phyloP scores from a whole-genome alignment of 2,329 filamentous ascomycete species.

The Aspergillus proliferans region DNA sequence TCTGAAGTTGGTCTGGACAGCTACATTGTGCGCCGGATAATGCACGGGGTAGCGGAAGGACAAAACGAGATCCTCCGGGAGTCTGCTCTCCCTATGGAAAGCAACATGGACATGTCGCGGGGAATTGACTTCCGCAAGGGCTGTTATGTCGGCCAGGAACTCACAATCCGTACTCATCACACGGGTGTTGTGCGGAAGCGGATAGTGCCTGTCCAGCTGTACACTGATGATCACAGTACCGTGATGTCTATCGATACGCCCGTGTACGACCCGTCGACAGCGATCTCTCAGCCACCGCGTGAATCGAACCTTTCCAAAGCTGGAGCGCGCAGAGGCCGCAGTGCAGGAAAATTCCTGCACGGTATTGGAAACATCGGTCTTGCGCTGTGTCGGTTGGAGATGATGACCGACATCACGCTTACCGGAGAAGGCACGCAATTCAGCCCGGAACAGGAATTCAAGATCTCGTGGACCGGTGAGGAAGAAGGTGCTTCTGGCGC shows the following conservation, averaged over 20 bases:
- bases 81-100: constrained; percentile 74
- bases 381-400: constrained; percentile 77
- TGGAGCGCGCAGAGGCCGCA: constrained; percentile 52
- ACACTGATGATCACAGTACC: constrained; percentile 43
- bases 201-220: constrained; percentile 73
- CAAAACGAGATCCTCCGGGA: constrained; percentile 68
- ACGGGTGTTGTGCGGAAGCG: constrained; percentile 89
- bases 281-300: constrained; percentile 24
- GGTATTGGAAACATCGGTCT: constrained; percentile 82
- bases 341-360: constrained; percentile 72
- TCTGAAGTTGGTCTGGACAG: constrained; percentile 48
- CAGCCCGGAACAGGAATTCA: constrained; percentile 57
- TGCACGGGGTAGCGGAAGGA: constrained; percentile 79
- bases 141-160: constrained; percentile 93
- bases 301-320: constrained; percentile 51
- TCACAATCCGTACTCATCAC: constrained; percentile 92
- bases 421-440: constrained; percentile 61
- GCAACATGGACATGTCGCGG: constrained; percentile 77
- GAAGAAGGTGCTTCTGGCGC: constrained; percentile 35
- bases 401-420: constrained; percentile 75
- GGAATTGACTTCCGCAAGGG: constrained; percentile 92
- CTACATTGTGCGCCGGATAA: constrained; percentile 72
- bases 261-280: constrained; percentile 25
- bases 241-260: constrained; percentile 46
- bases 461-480: constrained; percentile 46